These are phyloP conservation scores for Zancudomyces culisetae DNA, from an alignment of 371 early-diverging fungal species.

Conservation along the genomic window DNA sequence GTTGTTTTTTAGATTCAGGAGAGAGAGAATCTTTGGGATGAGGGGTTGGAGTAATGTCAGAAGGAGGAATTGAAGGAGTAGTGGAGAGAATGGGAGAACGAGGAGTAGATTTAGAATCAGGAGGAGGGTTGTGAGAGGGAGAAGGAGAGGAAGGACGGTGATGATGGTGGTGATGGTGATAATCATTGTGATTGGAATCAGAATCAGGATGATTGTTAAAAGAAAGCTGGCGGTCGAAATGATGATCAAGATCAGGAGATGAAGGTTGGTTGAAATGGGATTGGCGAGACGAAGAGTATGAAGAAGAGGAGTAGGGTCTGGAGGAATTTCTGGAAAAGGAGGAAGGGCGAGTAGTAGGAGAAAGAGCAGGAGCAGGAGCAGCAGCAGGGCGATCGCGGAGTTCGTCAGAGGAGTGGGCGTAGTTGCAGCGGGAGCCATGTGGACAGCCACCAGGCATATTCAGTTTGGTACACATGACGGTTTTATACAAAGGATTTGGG, in stretches of 20 bases:
- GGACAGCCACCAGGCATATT: conserved; percentile 62
- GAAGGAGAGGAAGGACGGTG: background rate
- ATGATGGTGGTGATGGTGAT: background rate
- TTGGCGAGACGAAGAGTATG: too few relatives aligned
- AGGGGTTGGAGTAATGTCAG: background rate
- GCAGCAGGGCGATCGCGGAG: conserved; percentile 39
- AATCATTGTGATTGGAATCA: conserved; percentile 22
- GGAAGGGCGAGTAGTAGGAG: too few relatives aligned
- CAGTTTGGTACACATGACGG: conserved; percentile 61
- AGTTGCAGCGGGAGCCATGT: conserved; percentile 58
- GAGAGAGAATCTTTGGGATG: background rate
- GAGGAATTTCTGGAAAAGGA: too few relatives aligned
- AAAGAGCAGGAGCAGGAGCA: too few relatives aligned
- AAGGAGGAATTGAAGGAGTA: background rate
- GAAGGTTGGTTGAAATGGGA: too few relatives aligned
- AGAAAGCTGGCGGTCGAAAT: too few relatives aligned
- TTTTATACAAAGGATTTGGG: conserved; percentile 62
- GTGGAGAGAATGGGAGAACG: background rate
- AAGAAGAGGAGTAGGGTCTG: too few relatives aligned
- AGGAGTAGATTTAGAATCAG: background rate
- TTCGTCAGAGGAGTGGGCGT: conserved; percentile 66
- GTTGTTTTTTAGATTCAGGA: background rate
- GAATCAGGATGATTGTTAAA: too few relatives aligned
- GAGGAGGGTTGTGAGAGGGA: background rate
- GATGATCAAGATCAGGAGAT: too few relatives aligned